Percentiles rank a stretch among this genome's conserved stretches.
These are phyloP conservation scores for Cupressus sempervirens DNA, from an alignment of 75 land plant genomes.

Conservation along the genomic window DNA sequence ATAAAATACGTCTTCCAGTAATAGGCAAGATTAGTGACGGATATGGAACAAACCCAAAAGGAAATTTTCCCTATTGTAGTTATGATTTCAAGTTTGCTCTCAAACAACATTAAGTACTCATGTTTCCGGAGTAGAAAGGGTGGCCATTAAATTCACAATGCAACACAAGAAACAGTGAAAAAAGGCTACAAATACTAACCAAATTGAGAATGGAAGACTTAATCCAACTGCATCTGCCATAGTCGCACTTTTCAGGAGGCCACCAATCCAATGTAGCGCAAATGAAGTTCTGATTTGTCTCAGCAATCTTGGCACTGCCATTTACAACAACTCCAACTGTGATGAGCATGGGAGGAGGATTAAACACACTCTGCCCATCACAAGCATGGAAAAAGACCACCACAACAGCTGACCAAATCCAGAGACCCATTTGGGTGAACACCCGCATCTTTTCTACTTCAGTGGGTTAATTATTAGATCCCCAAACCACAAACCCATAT, in stretches of 20 bases:
- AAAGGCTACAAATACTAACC: constrained; percentile 18
- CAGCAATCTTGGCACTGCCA: constrained; percentile 26
- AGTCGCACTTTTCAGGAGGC: constrained; percentile 57
- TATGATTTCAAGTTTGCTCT: neutral
- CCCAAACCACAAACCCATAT: neutral
- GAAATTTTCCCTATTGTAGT: neutral
- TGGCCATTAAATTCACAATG: neutral
- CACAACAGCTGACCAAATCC: neutral
- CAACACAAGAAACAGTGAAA: neutral
- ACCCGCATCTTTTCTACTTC: neutral
- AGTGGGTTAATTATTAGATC: neutral
- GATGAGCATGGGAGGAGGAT: neutral
- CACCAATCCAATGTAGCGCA: constrained; percentile 72
- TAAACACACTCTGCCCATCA: neutral
- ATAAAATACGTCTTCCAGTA: too few species aligned
- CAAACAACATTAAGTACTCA: neutral
- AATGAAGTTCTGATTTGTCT: constrained; percentile 42
- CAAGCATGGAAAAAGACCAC: neutral
- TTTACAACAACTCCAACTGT: constrained; percentile 10
- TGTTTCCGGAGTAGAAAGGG: too few species aligned
- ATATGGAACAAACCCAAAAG: neutral
- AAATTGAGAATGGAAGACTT: constrained; percentile 45
- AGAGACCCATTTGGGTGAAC: neutral
- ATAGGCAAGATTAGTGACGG: neutral
- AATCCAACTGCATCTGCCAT: constrained; percentile 41